A percentile compares a stretch with the other conserved stretches of the same genome.
Conservation (phyloP, 2,329 filamentous ascomycete species). For the Grosmannia serpens region DNA sequence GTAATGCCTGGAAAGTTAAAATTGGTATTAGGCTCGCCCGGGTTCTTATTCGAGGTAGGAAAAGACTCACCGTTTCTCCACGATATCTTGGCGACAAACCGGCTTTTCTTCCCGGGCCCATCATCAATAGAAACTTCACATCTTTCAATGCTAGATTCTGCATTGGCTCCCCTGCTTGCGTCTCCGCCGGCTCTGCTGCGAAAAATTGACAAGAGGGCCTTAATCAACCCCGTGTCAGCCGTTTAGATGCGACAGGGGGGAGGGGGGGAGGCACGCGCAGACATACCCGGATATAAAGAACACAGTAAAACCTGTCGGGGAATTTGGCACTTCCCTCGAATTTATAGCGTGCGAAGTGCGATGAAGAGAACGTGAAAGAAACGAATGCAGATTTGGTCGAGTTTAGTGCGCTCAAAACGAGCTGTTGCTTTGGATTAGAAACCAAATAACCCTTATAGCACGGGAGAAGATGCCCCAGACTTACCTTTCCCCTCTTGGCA, state of each 20-base stretch:
- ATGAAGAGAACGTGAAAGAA: constrained; percentile 55
- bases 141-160: constrained; percentile 58
- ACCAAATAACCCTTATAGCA: no score
- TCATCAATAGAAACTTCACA: constrained; percentile 68
- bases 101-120: constrained; percentile 56
- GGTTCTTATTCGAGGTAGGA: not conserved
- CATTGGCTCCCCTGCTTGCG: constrained; percentile 42
- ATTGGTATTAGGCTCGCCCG: not conserved
- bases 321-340: constrained; percentile 44
- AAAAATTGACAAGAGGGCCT: constrained; percentile 64
- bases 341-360: constrained; percentile 60
- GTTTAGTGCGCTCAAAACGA: constrained; percentile 65
- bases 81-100: constrained; percentile 61
- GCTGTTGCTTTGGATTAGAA: constrained; percentile 28
- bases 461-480: not conserved
- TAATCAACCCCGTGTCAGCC: not conserved
- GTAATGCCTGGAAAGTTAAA: constrained; percentile 44
- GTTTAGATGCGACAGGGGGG: not conserved
- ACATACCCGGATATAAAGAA: constrained; percentile 57
- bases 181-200: constrained; percentile 53
- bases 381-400: constrained; percentile 72
- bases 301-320: constrained; percentile 58
- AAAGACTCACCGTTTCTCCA: constrained; percentile 52
- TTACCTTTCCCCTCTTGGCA: constrained; percentile 54
- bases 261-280: not conserved